Conservation (phyloP, 371 early-diverging fungal genomes). For the Fennellomyces sp. region DNA sequence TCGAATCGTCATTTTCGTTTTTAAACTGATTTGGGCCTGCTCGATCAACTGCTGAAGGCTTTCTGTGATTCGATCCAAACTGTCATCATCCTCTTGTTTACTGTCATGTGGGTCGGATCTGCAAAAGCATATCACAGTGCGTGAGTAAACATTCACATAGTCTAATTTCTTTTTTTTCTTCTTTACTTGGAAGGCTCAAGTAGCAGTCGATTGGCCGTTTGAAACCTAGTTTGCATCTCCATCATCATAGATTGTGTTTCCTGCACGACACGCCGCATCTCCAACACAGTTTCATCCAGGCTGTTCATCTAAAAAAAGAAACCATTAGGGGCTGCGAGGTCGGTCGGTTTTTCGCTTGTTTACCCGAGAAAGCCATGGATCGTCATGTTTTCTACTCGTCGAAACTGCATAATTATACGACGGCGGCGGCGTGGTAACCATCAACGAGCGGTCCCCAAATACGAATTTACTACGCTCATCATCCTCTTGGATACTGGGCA, state of each 20-base stretch:
- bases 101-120: background rate
- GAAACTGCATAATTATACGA: background rate
- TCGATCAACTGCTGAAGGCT: slow-evolving; percentile 12
- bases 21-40: slow-evolving; percentile 14
- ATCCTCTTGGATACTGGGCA: background rate
- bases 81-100: background rate
- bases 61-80: background rate
- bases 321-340: background rate
- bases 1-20: slow-evolving; percentile 8
- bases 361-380: background rate
- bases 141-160: background rate
- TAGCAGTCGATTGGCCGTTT: background rate
- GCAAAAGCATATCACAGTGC: background rate
- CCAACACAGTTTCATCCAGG: slow-evolving; percentile 1
- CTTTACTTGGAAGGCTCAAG: background rate
- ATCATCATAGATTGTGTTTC: slow-evolving; percentile 9
- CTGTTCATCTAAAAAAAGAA: slow-evolving; percentile 1
- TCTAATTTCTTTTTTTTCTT: background rate
- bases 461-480: background rate
- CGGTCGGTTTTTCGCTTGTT: background rate
- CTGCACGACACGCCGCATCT: slow-evolving; percentile 8
- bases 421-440: background rate
- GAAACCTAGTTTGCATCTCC: background rate
- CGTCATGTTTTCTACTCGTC: background rate
- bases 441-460: background rate